phyloP scores from a whole-genome alignment of 2,329 filamentous ascomycete species.

The Microcyclosporella mali region DNA sequence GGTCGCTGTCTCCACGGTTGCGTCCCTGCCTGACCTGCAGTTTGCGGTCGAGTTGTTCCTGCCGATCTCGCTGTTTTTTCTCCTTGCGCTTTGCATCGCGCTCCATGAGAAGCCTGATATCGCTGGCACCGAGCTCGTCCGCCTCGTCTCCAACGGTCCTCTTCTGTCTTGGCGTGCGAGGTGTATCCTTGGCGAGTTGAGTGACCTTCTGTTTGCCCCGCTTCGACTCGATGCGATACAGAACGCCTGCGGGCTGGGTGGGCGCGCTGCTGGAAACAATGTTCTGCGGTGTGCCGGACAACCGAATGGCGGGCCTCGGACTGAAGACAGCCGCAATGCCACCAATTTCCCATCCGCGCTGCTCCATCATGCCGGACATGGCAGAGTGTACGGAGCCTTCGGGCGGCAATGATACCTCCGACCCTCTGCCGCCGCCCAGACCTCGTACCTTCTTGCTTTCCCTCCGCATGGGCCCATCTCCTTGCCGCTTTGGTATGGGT shows the following conservation, averaged over 20 bases:
- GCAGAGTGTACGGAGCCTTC: slow-evolving; percentile 70
- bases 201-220: slow-evolving; percentile 21
- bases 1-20: slow-evolving; percentile 36
- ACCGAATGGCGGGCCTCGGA: slow-evolving; percentile 76
- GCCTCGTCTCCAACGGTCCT: slow-evolving; percentile 64
- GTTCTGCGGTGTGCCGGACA: slow-evolving; percentile 59
- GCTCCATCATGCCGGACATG: slow-evolving; percentile 68
- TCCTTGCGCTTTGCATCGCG: slow-evolving; percentile 76
- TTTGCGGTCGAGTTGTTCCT: slow-evolving; percentile 59
- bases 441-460: slow-evolving; percentile 62
- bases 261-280: slow-evolving; percentile 35
- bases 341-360: slow-evolving; percentile 72
- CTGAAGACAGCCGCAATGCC: slow-evolving; percentile 65
- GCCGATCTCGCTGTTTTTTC: slow-evolving; percentile 62
- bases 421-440: slow-evolving; percentile 48
- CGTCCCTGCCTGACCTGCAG: slow-evolving; percentile 61
- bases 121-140: slow-evolving; percentile 77
- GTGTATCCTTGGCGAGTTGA: slow-evolving; percentile 13
- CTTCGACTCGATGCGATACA: slow-evolving; percentile 19
- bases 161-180: slow-evolving; percentile 40
- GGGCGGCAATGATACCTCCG: slow-evolving; percentile 68
- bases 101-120: slow-evolving; percentile 82
- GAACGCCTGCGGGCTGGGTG: slow-evolving; percentile 12
- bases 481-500: slow-evolving; percentile 51
- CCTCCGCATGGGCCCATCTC: slow-evolving; percentile 46